Evolutionary conservation across 257 asterid genomes (phyloP), one percentile per base, ranked within the genome.

Genomic region (Gentiana dahurica): DNA sequence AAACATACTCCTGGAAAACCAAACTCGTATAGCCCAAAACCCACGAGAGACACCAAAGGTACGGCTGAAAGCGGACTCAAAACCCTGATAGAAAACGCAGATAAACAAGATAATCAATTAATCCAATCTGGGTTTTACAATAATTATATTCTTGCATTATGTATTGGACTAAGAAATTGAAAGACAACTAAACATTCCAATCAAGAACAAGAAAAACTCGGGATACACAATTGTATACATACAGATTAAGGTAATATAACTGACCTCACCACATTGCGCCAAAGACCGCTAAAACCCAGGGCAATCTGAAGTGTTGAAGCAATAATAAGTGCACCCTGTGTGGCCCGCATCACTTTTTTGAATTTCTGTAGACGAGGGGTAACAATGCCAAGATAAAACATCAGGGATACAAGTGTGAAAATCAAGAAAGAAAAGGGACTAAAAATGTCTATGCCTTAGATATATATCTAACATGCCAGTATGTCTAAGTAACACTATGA

Each of bases 221-320:
- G 46, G 43, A 13, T 35, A 3, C 34, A 10, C 46, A 39, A 51
- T 15, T 4, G n/a, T 4, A 12, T 52, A 24, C 10, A 48, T 8
- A 3, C 36, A 47, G 6, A 8, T 35, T 12, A 36, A 6, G 46
- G 46, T 36, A 33, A 12, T 9, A 33, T 41, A 36, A 61, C 77
- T 57, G 72, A 81, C 95, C 88, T 86, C 43, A 72, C 78, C 60
- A 81, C 66, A 36, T 75, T 81, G 49, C 95, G 94, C 96, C 94
- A 84, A 55, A 88, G 96, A 47, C 96, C 95, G 73, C 95, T 88
- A 70, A 88, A 88, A 53, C 96, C 96, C 7, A 88, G 66, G 67
- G 85, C 84, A 56, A 88, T 85, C 54, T 88, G 95, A 78, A 88
- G 70, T 48, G 86, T 79, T 12, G 96, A 88, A 55, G 93, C 95